Percentiles rank a stretch among this genome's conserved stretches.
Evolutionary conservation across 257 asterid genomes (phyloP).

Genomic region (Capsicum chinense): DNA sequence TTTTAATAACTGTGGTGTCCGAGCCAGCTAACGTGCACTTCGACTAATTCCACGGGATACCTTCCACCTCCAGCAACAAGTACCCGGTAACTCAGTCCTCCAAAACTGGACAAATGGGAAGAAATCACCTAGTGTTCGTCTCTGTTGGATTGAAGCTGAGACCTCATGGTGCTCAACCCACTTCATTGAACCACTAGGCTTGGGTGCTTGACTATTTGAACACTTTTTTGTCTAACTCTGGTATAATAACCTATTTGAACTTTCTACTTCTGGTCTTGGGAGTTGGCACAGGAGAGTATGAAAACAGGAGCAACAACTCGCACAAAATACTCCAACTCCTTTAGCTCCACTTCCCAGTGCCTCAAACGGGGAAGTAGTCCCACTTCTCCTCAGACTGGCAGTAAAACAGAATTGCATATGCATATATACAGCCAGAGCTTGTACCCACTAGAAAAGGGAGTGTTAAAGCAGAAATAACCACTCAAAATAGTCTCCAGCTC

Average conservation of each 20-base stretch:
- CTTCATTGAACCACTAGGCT: too few species aligned
- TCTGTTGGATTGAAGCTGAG: too few species aligned
- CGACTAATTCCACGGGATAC: too few species aligned
- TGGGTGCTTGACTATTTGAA: too few species aligned
- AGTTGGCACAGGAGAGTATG: neutral
- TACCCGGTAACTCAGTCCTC: too few species aligned
- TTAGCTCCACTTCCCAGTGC: neutral
- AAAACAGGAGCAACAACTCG: neutral
- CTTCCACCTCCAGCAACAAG: too few species aligned
- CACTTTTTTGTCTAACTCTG: neutral
- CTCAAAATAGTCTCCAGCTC: neutral
- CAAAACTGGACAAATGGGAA: too few species aligned
- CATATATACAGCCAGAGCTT: neutral
- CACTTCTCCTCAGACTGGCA: neutral
- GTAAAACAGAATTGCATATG: neutral
- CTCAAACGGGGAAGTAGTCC: neutral
- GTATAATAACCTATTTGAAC: constrained; percentile 14
- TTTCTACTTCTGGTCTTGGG: neutral
- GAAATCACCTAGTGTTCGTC: too few species aligned
- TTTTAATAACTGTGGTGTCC: too few species aligned
- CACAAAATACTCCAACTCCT: neutral
- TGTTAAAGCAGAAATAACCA: neutral
- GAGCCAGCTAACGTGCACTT: too few species aligned
- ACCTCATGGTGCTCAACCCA: too few species aligned
- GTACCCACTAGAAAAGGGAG: neutral